A percentile compares a stretch with the other conserved stretches of the same genome.
Conservation (phyloP, 2,329 filamentous ascomycete genomes). For the Sporothrix sp. region DNA sequence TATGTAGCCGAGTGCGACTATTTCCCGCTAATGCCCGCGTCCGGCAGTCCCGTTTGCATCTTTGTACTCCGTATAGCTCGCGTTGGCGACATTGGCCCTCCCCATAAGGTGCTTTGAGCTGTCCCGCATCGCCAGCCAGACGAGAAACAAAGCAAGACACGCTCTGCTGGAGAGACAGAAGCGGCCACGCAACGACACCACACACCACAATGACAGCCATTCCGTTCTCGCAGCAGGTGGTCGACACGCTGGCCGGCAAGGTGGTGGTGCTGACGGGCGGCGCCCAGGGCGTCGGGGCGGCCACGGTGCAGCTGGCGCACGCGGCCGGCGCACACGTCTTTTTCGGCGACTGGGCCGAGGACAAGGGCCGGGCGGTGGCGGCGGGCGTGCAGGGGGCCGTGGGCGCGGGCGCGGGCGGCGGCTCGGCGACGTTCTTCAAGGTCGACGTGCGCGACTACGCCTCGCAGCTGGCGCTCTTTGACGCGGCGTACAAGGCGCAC, state of each 20-base stretch:
- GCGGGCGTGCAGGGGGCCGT: slow-evolving; percentile 6
- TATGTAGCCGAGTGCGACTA: slow-evolving; percentile 3
- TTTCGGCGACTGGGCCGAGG: slow-evolving; percentile 22
- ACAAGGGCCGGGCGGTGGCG: slow-evolving; percentile 18
- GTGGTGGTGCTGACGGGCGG: slow-evolving; percentile 20
- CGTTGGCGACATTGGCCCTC: too few species aligned
- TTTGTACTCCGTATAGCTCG: too few species aligned
- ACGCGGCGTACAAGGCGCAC: slow-evolving; percentile 32
- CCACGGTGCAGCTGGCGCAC: slow-evolving; percentile 18
- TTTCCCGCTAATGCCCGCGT: background rate
- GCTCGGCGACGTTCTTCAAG: slow-evolving; percentile 26
- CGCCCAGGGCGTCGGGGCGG: slow-evolving; percentile 23
- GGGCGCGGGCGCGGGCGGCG: background rate
- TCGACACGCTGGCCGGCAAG: slow-evolving; percentile 11
- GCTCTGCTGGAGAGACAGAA: too few species aligned
- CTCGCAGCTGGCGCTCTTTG: slow-evolving; percentile 36
- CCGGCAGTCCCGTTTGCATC: background rate
- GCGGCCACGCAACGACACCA: too few species aligned
- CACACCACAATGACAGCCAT: background rate
- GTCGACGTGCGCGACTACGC: slow-evolving; percentile 37
- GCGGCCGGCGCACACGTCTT: slow-evolving; percentile 20
- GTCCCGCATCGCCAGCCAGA: too few species aligned
- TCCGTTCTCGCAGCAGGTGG: background rate
- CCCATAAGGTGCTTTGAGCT: too few species aligned
- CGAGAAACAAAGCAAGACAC: too few species aligned